Base-by-base conservation (phyloP, 2,329 filamentous ascomycete genomes). In the Fusarium nisikadoi region DNA sequence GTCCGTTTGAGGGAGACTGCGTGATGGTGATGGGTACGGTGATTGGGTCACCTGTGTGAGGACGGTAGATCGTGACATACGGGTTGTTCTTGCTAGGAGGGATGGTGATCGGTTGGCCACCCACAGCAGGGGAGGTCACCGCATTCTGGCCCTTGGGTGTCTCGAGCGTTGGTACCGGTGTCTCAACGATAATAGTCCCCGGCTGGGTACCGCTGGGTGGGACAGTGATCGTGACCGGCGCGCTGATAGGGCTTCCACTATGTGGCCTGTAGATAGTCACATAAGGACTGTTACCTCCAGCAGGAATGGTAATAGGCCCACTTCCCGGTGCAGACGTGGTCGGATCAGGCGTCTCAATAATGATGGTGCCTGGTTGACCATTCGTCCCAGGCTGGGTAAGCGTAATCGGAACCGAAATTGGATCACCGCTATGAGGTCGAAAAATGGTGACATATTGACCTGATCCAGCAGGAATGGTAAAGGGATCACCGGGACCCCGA, bases 21-120 rank as follows among this genome's bases (percentile, higher is more conserved):
- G 70, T 72, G 17, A 72, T 70, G 3, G 70, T 72, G 13, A 72
- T 73, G 10, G 70, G 65, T 2, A 20, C 60, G 27, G 70, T 72
- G n/a, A 72, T 70, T 9, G 69, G 59, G n/a, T 65, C 58, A 17
- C 70, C 70, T 7, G 70, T 57, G 20, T 71, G 67, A 19, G 56
- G 68, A 29, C 56, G 55, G 57, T 71, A 71, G 19, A 71, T 70
- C 8, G 68, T 71, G 38, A 70, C 68, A 20, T 66, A 72, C 7
- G 70, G 70, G 27, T 62, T 72, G 25, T 66, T 60, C 17, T 60
- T 55, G 16, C 70, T 65, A 23, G 70, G 65, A n/a, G 70, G 70
- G 27, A 73, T 62, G 8, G 70, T 72, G 13, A 72, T 52, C 19
- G 55, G 47, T 33, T 70, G 65, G 14, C 60, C 69, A 47, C 35